phyloP scores from a whole-genome alignment of 139 green algal species.

The Chlorella ohadii region DNA sequence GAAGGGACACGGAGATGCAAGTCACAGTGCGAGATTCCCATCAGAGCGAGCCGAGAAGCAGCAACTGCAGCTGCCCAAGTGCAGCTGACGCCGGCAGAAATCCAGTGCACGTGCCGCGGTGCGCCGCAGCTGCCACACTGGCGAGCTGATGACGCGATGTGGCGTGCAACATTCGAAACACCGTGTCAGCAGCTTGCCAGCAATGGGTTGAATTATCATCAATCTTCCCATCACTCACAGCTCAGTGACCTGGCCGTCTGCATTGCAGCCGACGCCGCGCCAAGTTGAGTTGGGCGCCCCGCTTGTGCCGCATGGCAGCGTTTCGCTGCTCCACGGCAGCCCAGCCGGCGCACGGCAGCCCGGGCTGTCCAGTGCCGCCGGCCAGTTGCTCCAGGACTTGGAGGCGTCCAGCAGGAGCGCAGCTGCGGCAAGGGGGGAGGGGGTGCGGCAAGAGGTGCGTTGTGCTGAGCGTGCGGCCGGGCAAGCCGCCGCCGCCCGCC shows the following conservation, averaged over 20 bases:
- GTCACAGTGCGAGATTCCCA: too few relatives aligned
- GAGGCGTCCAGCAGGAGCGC: background rate
- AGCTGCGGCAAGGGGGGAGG: background rate
- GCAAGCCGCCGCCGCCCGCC: background rate
- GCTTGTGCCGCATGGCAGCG: background rate
- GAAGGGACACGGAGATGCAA: too few relatives aligned
- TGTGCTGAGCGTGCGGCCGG: too few relatives aligned
- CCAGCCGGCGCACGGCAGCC: background rate
- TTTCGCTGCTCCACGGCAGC: background rate
- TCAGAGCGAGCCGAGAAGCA: too few relatives aligned
- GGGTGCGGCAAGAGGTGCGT: background rate
- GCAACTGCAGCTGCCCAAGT: too few relatives aligned
- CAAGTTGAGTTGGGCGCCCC: background rate
- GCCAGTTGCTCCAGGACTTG: background rate
- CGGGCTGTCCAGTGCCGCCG: background rate
- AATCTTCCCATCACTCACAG: background rate
- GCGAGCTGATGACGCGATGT: too few relatives aligned
- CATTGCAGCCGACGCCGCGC: conserved; percentile 6
- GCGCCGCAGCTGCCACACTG: too few relatives aligned
- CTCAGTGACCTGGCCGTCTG: background rate
- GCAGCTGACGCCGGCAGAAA: too few relatives aligned
- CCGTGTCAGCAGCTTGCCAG: too few relatives aligned
- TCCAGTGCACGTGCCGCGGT: too few relatives aligned
- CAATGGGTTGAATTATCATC: too few relatives aligned
- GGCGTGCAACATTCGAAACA: too few relatives aligned